These are phyloP conservation scores for Magnolia sinica DNA, from an alignment of 164 flowering plant species.

Conservation along the genomic window DNA sequence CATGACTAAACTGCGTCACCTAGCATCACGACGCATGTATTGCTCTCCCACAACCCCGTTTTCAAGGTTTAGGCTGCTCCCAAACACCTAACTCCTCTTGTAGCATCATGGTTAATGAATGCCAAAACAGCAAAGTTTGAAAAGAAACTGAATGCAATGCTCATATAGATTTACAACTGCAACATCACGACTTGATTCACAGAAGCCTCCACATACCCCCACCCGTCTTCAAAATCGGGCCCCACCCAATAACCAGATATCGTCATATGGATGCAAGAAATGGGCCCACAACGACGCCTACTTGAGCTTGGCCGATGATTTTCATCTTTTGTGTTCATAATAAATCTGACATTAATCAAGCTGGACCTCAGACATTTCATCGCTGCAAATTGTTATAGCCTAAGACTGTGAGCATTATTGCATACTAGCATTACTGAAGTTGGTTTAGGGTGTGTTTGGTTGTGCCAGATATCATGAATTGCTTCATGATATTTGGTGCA, in stretches of 20 bases:
- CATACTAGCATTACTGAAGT: no score
- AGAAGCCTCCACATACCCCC: slow-evolving; percentile 75
- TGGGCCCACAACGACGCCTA: slow-evolving; percentile 13
- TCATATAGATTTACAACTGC: background rate
- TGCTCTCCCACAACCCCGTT: no score
- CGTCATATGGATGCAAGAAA: slow-evolving; percentile 20
- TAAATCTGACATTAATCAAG: slow-evolving; percentile 17
- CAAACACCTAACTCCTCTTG: no score
- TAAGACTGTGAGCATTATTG: background rate
- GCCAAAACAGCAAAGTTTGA: background rate
- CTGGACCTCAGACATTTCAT: slow-evolving; percentile 4
- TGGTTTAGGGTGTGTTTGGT: background rate
- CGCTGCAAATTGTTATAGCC: slow-evolving; percentile 26
- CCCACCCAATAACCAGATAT: slow-evolving; percentile 86
- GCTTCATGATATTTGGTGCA: background rate
- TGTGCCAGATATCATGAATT: background rate
- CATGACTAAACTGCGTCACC: no score
- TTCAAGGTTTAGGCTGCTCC: no score
- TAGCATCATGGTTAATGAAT: no score
- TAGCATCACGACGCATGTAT: no score
- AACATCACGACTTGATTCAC: slow-evolving; percentile 32
- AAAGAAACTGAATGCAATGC: background rate
- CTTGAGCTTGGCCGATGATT: slow-evolving; percentile 3
- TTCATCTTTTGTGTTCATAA: slow-evolving; percentile 12
- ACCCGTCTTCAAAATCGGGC: slow-evolving; percentile 86